Evolutionary conservation across 345 rosid genomes (phyloP).

Genomic region (Trapa incisa): DNA sequence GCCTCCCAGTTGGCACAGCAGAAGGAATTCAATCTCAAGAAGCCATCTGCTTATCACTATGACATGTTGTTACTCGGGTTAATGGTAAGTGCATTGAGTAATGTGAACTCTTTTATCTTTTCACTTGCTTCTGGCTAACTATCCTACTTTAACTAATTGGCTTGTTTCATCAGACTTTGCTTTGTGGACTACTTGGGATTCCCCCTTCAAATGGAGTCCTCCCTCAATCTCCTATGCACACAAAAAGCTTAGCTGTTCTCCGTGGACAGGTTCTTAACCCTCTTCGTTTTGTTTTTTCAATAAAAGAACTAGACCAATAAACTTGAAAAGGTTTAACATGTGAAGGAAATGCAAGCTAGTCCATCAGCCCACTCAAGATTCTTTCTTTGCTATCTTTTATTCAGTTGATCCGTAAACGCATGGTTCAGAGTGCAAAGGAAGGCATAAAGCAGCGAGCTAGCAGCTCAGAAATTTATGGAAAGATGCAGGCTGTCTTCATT

Average conservation of each 20-base stretch:
- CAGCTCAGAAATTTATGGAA: conserved; percentile 65
- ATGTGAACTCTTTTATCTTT: neutral
- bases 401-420: conserved; percentile 52
- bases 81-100: conserved; percentile 23
- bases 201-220: conserved; percentile 90
- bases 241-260: conserved; percentile 72
- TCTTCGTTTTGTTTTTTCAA: neutral
- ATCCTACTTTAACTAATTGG: neutral
- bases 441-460: conserved; percentile 46
- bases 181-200: conserved; percentile 75
- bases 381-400: neutral
- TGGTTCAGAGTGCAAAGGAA: conserved; percentile 72
- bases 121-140: too few relatives aligned
- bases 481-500: conserved; percentile 61
- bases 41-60: conserved; percentile 76
- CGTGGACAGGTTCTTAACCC: conserved; percentile 40
- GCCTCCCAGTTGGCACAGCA: conserved; percentile 88
- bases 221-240: conserved; percentile 92
- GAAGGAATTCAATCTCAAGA: conserved; percentile 62
- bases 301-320: too few relatives aligned
- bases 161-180: conserved; percentile 50
- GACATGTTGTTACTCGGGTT: conserved; percentile 64
- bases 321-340: neutral
- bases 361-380: neutral
- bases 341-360: neutral